These are phyloP conservation scores for Solanum ahanhuiri DNA, from an alignment of 257 asterid species.

Conservation along the genomic window DNA sequence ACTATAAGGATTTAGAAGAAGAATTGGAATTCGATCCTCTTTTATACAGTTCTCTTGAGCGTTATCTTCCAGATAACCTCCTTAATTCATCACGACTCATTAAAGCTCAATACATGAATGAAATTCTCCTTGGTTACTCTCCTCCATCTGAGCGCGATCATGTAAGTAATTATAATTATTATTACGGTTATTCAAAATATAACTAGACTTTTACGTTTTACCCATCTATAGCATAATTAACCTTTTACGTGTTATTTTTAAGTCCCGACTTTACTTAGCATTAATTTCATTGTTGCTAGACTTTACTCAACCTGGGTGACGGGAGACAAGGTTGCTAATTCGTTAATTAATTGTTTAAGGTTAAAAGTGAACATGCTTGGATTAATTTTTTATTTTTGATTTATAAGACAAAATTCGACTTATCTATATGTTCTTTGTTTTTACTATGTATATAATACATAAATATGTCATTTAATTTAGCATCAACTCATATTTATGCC, in stretches of 20 bases:
- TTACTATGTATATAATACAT: too few relatives aligned
- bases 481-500: too few relatives aligned
- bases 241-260: neutral
- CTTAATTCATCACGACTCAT: neutral
- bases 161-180: neutral
- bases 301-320: neutral
- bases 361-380: neutral
- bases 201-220: neutral
- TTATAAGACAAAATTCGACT: neutral
- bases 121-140: neutral
- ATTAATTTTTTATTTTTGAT: too few relatives aligned
- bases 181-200: too few relatives aligned
- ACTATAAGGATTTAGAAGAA: constrained; percentile 58
- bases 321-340: neutral
- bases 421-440: neutral
- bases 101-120: neutral
- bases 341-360: neutral
- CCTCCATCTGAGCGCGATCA: neutral
- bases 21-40: constrained; percentile 32
- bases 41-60: constrained; percentile 64
- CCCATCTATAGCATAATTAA: neutral
- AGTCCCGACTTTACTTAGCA: neutral
- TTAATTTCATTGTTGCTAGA: neutral
- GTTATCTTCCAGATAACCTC: constrained; percentile 46
- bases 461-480: too few relatives aligned